Conservation (phyloP, 192 early-diverging fungal genomes). For the Rhizophagus sp. region DNA sequence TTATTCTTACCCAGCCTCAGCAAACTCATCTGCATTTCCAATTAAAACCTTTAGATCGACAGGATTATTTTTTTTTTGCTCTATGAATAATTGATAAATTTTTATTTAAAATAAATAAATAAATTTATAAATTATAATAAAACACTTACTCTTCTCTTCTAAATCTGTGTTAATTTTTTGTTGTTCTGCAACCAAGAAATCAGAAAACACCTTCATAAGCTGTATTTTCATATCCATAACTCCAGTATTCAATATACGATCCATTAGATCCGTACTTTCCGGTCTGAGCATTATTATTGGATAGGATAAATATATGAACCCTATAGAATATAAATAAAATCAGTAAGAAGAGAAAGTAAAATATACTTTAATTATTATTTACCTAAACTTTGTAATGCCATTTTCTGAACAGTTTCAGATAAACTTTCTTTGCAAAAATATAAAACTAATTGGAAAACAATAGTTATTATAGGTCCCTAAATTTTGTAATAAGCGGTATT, state of each 20-base stretch:
- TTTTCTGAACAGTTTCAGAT: constrained; percentile 48
- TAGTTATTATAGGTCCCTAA: constrained; percentile 26
- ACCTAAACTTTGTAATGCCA: constrained; percentile 62
- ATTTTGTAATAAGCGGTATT: not conserved
- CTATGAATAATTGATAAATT: constrained; percentile 13
- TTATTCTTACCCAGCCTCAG: constrained; percentile 64
- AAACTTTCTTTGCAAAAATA: constrained; percentile 30
- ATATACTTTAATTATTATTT: not conserved
- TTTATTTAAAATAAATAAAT: not conserved
- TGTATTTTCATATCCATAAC: constrained; percentile 60
- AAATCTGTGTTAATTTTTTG: constrained; percentile 47
- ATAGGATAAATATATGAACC: constrained; percentile 69
- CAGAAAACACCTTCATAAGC: constrained; percentile 68
- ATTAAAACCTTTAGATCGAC: constrained; percentile 77
- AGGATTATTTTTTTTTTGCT: constrained; percentile 38
- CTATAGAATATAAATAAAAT: constrained; percentile 32
- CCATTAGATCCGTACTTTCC: constrained; percentile 64
- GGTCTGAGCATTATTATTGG: constrained; percentile 65
- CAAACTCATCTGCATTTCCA: constrained; percentile 80
- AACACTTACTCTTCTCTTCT: constrained; percentile 43
- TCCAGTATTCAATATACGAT: constrained; percentile 55
- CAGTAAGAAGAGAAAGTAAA: not conserved
- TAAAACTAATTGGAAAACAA: constrained; percentile 31
- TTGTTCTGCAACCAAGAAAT: constrained; percentile 70
- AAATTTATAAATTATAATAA: not conserved